phyloP scores from a whole-genome alignment of 441 rosid genomes.

The Erysimum cheiri region DNA sequence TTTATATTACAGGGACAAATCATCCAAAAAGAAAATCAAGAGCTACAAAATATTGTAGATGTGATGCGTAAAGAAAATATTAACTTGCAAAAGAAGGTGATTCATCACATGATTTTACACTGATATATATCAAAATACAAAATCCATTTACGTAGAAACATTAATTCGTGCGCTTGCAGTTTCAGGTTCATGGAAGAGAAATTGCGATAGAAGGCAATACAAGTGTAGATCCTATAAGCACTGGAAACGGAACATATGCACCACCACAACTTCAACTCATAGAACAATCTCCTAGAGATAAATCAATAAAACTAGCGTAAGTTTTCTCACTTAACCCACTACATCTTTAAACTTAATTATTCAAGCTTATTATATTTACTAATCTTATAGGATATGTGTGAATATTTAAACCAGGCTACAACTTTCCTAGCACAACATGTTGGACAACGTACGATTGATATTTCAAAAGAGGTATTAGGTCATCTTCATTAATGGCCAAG shows the following conservation, averaged over 20 bases:
- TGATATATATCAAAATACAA: not conserved
- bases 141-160: not conserved
- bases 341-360: constrained; percentile 2
- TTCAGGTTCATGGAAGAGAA: constrained; percentile 57
- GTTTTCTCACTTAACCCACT: constrained; percentile 9
- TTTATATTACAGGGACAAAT: constrained; percentile 63
- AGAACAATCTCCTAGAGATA: constrained; percentile 59
- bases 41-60: constrained; percentile 65
- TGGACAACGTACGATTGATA: constrained; percentile 1
- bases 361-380: constrained; percentile 26
- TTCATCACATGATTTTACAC: too few species aligned
- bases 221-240: constrained; percentile 46
- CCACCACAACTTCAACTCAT: constrained; percentile 64
- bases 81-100: constrained; percentile 75
- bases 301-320: constrained; percentile 64
- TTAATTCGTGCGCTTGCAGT: not conserved
- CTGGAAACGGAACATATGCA: constrained; percentile 49
- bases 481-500: constrained; percentile 36
- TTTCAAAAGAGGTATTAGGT: constrained; percentile 7
- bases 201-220: constrained; percentile 49
- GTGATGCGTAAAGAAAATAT: constrained; percentile 61
- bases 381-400: constrained; percentile 15
- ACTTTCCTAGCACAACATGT: constrained; percentile 51
- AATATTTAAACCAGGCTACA: constrained; percentile 55
- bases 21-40: constrained; percentile 70